Base-by-base conservation (phyloP, 2,329 filamentous ascomycete species). In the Parascedosporium putredinis region DNA sequence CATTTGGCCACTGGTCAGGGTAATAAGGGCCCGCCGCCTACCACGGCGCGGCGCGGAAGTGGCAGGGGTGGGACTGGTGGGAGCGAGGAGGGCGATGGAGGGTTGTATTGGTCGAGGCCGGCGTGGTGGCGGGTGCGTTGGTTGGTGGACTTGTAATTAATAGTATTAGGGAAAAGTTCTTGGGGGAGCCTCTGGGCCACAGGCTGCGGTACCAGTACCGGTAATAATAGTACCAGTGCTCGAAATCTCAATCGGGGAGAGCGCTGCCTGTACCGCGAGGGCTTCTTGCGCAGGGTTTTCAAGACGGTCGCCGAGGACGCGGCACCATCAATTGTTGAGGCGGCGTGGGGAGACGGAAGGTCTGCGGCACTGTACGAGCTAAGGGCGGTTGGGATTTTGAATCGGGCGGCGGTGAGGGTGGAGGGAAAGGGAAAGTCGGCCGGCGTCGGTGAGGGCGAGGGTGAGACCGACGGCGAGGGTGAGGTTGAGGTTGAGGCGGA, bases 1-100 rank as follows among this genome's bases (percentile, higher is more conserved):
- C 40, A 40, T 9, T 24, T 18, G 25, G 22, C 34, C 25, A 34
- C 38, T n/a, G 38, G 47, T 10, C 44, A 40, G 18, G 36, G n/a
- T 40, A 18, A n/a, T n/a, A n/a, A n/a, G n/a, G n/a, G n/a, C n/a
- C n/a, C n/a, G n/a, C n/a, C n/a, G n/a, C n/a, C n/a, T n/a, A n/a
- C n/a, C n/a, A 36, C 33, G 33, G 18, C 33, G 33, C 33, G 10
- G 36, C 10, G 3, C 9, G 36, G n/a, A 10, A 40, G 18, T 8
- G 36, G 36, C n/a, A 40, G 27, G 7, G 47, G 38, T n/a, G 47
- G 47, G 16, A 50, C 47, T n/a, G n/a, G n/a, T n/a, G n/a, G n/a
- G n/a, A n/a, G n/a, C n/a, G n/a, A n/a, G 14, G 47, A 40, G 25
- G 47, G 47, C 38, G 24, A 31, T 20, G 22, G 12, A 31, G 27